Conservation (phyloP, 164 flowering plant genomes). For the Dillenia turbinata region DNA sequence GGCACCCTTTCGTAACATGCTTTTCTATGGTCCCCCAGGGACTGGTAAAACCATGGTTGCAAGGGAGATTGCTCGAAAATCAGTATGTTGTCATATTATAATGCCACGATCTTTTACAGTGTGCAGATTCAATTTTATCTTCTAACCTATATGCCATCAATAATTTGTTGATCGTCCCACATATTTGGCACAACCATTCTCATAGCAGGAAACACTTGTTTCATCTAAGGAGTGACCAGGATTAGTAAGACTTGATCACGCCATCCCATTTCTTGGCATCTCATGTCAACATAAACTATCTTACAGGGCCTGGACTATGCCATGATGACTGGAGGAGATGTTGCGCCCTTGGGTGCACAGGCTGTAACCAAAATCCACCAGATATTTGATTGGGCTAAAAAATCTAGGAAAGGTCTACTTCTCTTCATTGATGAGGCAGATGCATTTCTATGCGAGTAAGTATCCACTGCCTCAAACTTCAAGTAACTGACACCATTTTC, state of each 20-base stretch:
- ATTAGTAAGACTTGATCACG: too few species aligned
- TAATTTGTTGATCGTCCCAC: too few species aligned
- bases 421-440: constrained; percentile 95
- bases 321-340: constrained; percentile 99
- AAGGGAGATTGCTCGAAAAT: constrained; percentile 86
- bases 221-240: too few species aligned
- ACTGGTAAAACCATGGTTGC: constrained; percentile 99
- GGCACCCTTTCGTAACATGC: constrained; percentile 98
- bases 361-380: constrained; percentile 95
- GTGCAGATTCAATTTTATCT: too few species aligned
- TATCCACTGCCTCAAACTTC: constrained; percentile 3
- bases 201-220: too few species aligned
- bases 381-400: constrained; percentile 93
- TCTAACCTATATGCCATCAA: too few species aligned
- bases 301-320: constrained; percentile 94
- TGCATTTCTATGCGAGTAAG: constrained; percentile 97
- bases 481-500: background rate
- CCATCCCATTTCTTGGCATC: too few species aligned
- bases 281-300: background rate
- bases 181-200: too few species aligned
- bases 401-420: constrained; percentile 71
- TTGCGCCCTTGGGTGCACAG: constrained; percentile 85
- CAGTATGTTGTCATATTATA: constrained; percentile 40
- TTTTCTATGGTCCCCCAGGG: constrained; percentile 98
- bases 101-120: too few species aligned